A percentile compares a stretch with the other conserved stretches of the same genome.
These are phyloP conservation scores for Alternaria arborescens DNA, from an alignment of 2,329 filamentous ascomycete genomes.

Conservation along the genomic window DNA sequence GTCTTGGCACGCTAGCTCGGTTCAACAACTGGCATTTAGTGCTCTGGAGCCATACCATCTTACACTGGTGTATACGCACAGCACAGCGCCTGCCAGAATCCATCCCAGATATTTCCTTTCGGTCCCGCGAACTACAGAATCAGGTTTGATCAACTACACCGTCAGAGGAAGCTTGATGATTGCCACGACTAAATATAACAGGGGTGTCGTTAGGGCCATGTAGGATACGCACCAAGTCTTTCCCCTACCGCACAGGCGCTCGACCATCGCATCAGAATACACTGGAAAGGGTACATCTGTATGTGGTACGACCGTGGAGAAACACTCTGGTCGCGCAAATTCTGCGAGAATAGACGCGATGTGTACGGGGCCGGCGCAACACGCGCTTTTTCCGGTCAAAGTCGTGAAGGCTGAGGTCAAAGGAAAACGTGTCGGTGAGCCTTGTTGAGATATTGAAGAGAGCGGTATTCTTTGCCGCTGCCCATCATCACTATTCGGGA, in stretches of 20 bases:
- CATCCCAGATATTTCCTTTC: not conserved
- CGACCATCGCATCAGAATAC: not conserved
- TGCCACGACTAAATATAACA: not conserved
- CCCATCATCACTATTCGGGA: not conserved
- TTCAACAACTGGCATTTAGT: not conserved
- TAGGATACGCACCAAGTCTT: not conserved
- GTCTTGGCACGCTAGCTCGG: conserved; percentile 12
- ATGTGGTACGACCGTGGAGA: conserved; percentile 14
- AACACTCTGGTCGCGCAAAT: conserved; percentile 8
- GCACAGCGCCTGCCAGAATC: not conserved
- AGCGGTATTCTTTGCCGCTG: not conserved
- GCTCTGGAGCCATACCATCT: not conserved
- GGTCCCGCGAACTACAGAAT: not conserved
- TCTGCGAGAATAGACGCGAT: not conserved
- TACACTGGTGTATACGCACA: not conserved
- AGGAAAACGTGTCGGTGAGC: not conserved
- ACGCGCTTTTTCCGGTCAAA: not conserved
- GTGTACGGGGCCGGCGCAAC: not conserved
- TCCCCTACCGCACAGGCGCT: not conserved
- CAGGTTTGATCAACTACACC: not conserved
- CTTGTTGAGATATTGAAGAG: not conserved
- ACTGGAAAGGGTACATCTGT: not conserved
- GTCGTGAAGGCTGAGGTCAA: not conserved
- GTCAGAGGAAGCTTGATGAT: not conserved
- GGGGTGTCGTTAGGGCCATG: not conserved